These are phyloP conservation scores for Thraustotheca clavata DNA, from an alignment of 352 stramenopile species.

Conservation along the genomic window DNA sequence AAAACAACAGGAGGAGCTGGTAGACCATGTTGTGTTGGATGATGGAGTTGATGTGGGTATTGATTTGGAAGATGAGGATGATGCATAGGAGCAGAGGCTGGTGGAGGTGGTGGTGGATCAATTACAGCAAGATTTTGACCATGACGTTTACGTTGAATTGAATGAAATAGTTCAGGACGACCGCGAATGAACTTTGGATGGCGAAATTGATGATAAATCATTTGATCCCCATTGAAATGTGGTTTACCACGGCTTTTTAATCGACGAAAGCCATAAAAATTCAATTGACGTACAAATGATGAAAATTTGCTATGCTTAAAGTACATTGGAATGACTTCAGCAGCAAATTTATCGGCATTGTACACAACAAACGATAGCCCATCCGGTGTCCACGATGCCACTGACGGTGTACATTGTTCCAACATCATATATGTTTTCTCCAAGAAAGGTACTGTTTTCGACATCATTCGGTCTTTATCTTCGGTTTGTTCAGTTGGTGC, in stretches of 20 bases:
- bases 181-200: slow-evolving; percentile 78
- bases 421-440: slow-evolving; percentile 89
- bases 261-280: slow-evolving; percentile 89
- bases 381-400: slow-evolving; percentile 65
- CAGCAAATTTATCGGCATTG: slow-evolving; percentile 71
- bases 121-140: background rate
- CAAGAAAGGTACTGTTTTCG: slow-evolving; percentile 40
- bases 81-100: background rate
- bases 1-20: background rate
- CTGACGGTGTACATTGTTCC: slow-evolving; percentile 54
- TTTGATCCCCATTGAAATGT: background rate
- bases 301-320: slow-evolving; percentile 92
- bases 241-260: slow-evolving; percentile 36
- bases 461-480: background rate
- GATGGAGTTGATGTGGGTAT: background rate
- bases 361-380: slow-evolving; percentile 88
- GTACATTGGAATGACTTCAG: slow-evolving; percentile 83
- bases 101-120: background rate
- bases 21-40: background rate
- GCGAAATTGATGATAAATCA: slow-evolving; percentile 77
- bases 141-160: slow-evolving; percentile 47
- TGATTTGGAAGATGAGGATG: background rate
- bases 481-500: too few species aligned
- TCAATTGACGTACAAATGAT: slow-evolving; percentile 89
- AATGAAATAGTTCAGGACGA: slow-evolving; percentile 49